Evolutionary conservation across 2,329 filamentous ascomycete genomes (phyloP).

Genomic region (Aspergillus fructus): DNA sequence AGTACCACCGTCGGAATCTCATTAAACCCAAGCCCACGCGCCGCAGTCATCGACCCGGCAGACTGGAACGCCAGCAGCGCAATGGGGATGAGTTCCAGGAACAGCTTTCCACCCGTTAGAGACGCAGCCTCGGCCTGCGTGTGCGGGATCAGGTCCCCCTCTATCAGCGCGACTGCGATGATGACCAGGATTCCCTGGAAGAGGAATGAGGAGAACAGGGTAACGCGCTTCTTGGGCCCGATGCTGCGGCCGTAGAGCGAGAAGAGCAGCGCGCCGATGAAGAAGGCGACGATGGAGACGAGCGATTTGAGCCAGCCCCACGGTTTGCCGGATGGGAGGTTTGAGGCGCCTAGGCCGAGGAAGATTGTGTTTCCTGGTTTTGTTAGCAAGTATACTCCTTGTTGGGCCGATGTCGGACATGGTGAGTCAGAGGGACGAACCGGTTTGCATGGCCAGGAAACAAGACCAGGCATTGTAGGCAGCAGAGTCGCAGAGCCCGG

Average conservation of each 20-base stretch:
- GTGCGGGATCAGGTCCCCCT: conserved; percentile 40
- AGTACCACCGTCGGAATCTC: conserved; percentile 49
- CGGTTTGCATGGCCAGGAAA: conserved; percentile 50
- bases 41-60: conserved; percentile 45
- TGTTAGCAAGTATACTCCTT: neutral
- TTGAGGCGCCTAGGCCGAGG: conserved; percentile 45
- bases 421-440: conserved; percentile 25
- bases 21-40: conserved; percentile 41
- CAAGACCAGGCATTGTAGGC: conserved; percentile 49
- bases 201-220: conserved; percentile 43
- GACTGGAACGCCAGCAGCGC: conserved; percentile 46
- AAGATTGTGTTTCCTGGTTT: conserved; percentile 48
- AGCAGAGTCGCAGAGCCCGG: conserved; percentile 46
- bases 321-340: conserved; percentile 37
- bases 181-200: conserved; percentile 40
- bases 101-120: conserved; percentile 28
- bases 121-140: conserved; percentile 34
- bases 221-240: conserved; percentile 34
- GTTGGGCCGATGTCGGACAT: neutral
- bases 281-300: conserved; percentile 42
- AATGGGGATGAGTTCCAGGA: conserved; percentile 44
- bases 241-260: conserved; percentile 35
- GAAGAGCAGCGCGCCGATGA: conserved; percentile 44
- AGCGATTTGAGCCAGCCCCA: conserved; percentile 48
- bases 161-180: conserved; percentile 41